These are phyloP conservation scores for Rauvolfia tetraphylla DNA, from an alignment of 257 asterid genomes.

Conservation along the genomic window DNA sequence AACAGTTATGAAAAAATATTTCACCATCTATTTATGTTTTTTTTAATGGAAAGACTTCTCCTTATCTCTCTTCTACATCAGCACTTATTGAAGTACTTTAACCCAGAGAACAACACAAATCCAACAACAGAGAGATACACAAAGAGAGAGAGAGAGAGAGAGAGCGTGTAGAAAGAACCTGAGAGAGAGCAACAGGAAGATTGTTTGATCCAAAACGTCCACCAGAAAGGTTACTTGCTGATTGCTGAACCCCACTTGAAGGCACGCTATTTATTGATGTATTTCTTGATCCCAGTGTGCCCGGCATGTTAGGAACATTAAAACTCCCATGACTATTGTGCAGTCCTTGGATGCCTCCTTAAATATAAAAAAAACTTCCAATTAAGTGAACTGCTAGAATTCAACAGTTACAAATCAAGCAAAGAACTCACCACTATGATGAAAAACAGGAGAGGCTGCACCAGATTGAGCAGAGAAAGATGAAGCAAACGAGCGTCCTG, in stretches of 20 bases:
- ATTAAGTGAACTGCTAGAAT: slow-evolving; percentile 7
- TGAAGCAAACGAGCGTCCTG: slow-evolving; percentile 73
- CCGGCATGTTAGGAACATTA: slow-evolving; percentile 82
- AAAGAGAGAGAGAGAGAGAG: slow-evolving; percentile 15
- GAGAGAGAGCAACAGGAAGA: slow-evolving; percentile 79
- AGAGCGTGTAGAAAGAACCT: slow-evolving; percentile 43
- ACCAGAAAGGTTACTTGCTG: slow-evolving; percentile 67
- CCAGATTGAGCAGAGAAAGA: slow-evolving; percentile 96
- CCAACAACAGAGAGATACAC: slow-evolving; percentile 6
- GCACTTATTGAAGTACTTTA: background rate
- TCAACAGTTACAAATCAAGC: slow-evolving; percentile 16
- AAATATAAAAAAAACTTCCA: slow-evolving; percentile 22
- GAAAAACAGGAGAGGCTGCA: slow-evolving; percentile 80
- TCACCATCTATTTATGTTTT: background rate
- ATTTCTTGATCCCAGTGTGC: slow-evolving; percentile 86
- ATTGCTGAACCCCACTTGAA: slow-evolving; percentile 86
- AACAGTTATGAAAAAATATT: background rate
- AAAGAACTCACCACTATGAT: slow-evolving; percentile 68
- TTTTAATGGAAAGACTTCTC: background rate
- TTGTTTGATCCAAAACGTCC: slow-evolving; percentile 89
- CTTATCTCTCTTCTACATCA: background rate
- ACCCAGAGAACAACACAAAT: background rate
- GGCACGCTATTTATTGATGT: slow-evolving; percentile 72
- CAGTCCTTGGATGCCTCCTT: slow-evolving; percentile 93
- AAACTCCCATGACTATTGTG: slow-evolving; percentile 86